Base-by-base conservation (phyloP, 1,284 basidiomycete genomes). In the Cutaneotrichosporon spelunceum region DNA sequence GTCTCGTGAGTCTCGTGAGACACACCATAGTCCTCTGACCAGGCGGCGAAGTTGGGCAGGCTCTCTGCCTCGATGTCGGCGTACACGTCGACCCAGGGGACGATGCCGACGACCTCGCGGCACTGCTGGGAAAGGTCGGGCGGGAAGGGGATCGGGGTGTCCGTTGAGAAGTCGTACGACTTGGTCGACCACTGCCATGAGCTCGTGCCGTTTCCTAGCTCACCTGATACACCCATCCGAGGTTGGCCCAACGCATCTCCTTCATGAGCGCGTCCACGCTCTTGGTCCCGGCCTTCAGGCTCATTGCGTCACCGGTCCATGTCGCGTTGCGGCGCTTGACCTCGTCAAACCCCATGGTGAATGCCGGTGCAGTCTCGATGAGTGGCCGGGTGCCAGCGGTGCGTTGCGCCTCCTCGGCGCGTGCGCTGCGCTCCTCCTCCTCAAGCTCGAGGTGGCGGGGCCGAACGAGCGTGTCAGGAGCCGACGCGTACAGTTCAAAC, bases 221-320 rank as follows among this genome's bases (percentile, higher is more conserved):
- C 50, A 81, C 80, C 64, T 81, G 76, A 75, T 96, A 96, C 57
- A 85, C 89, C 86, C 89, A 90, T 6, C 93, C 93, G 49, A 96
- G 88, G 70, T 94, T 96, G 1, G 91, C 89, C 93, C 93, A 96
- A 42, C 93, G 83, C 39, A 96, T 75, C 13, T 84, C 76, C 72
- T 84, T 88, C n/a, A 92, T 67, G 6, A 93, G 83, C 49, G 82
- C 78, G 8, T 82, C 83, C 0, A 84, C 88, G 2, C 87, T 83
- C 21, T 83, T 84, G 63, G 90, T 88, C 57, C 86, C 81, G 52
- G 91, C 48, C 54, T 73, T 62, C 11, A 67, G 56, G 16, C 56
- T 59, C 45, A 58, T 54, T n/a, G 65, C 53, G 60, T 76, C 75
- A 2, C 70, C 72, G 24, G 61, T 67, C 69, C 70, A 75, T 1